These are phyloP conservation scores for Solanum sparsipilum DNA, from an alignment of 257 asterid genomes.

Conservation along the genomic window DNA sequence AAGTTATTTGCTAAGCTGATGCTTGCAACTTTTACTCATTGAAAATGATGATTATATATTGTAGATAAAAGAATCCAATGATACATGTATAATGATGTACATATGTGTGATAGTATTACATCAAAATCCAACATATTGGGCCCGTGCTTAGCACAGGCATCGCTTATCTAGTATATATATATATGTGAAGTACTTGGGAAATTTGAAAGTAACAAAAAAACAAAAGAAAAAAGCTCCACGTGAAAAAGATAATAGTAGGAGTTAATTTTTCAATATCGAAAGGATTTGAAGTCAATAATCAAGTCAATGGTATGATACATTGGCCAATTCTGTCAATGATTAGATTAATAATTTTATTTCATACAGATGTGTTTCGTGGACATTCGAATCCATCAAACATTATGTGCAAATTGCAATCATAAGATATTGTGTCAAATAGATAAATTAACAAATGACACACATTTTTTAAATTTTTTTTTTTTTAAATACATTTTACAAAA, in stretches of 20 bases:
- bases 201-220: neutral
- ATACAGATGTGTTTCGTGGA: neutral
- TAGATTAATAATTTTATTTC: neutral
- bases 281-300: neutral
- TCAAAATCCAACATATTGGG: too few relatives aligned
- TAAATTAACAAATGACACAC: neutral
- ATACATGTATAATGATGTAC: too few relatives aligned
- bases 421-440: neutral
- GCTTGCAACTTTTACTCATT: too few relatives aligned
- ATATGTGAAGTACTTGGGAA: neutral
- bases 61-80: too few relatives aligned
- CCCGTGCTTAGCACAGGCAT: too few relatives aligned
- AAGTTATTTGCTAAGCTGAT: too few relatives aligned
- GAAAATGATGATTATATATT: too few relatives aligned
- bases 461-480: too few relatives aligned
- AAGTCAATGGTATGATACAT: neutral
- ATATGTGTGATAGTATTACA: too few relatives aligned
- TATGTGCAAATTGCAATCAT: neutral
- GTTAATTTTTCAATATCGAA: neutral
- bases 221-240: too few relatives aligned
- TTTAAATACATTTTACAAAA: too few relatives aligned
- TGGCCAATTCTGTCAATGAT: neutral
- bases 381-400: neutral
- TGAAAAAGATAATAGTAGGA: neutral
- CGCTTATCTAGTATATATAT: too few relatives aligned